Evolutionary conservation across 306 rosid genomes (phyloP), one percentile per base, ranked within the genome.

Genomic region (Rubus idaeus): DNA sequence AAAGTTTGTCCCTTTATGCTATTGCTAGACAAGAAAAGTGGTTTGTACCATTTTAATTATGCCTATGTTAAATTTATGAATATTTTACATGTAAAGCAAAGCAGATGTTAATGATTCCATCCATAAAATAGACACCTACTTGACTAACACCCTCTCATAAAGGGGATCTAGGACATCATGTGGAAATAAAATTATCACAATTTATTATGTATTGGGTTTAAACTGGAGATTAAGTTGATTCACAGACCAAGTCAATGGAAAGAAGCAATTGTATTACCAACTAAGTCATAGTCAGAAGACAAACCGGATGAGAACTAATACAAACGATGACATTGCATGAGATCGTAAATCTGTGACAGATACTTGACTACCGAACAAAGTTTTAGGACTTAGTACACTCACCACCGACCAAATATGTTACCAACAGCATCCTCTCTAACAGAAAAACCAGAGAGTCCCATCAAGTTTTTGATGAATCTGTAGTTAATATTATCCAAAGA

Each of bases 381-480:
- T 75, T 68, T 37, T 37, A 8, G 55, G 64, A 75, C 23, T 17
- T 30, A 20, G 53, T 13, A 52, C 71, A 87, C 96, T 88, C 79
- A 92, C 97, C 96, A 95, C 45, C 90, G 88, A 60, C 97, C 97
- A 77, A 92, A 95, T 71, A 95, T 89, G 90, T 95, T 95, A 66
- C 98, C 98, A 61, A 92, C 92, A 26, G 97, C 91, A 75, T 95
- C 98, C 89, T 95, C 98, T 83, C 97, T 87, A 40, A 95, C 96
- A 37, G 87, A 90, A 42, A 95, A 86, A 67, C 97, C 96, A 82
- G 98, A 90, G 46, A 83, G 86, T 37, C 90, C 82, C 98, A 95
- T 92, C 83, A 90, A 82, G 75, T 85, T 81, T 83, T 90, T 95
- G 5, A 90, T 91, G 82, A 85, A 95, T 85, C 98, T 94, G 84